Evolutionary conservation across 208 protist genomes (phyloP).

Genomic region (Leishmania martiniquensis): DNA sequence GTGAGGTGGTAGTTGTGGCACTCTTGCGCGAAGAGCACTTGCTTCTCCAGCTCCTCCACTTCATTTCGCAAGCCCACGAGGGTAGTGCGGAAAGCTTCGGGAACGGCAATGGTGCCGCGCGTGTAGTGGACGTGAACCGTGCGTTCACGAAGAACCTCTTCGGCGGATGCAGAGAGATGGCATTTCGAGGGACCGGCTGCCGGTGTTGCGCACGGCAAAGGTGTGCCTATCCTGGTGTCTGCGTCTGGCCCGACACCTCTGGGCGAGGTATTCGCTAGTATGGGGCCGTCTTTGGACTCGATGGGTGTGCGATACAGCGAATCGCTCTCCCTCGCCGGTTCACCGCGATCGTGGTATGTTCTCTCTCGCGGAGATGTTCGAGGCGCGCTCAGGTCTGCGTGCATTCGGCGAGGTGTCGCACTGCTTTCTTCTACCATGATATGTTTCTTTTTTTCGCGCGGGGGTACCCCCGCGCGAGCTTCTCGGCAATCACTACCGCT

Average conservation of each 20-base stretch:
- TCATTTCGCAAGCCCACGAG: conserved; percentile 42
- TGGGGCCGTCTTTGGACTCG: background rate
- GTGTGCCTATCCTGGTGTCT: background rate
- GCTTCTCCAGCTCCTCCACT: conserved; percentile 53
- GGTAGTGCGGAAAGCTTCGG: conserved; percentile 21
- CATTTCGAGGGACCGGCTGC: background rate
- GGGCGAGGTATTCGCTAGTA: background rate
- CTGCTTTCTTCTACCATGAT: background rate
- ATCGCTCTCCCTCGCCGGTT: background rate
- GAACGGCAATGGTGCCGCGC: conserved; percentile 36
- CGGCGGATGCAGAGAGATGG: background rate
- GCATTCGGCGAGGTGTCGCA: background rate
- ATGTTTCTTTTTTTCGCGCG: background rate
- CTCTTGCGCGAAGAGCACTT: conserved; percentile 44
- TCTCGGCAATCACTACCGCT: background rate
- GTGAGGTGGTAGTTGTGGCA: conserved; percentile 51
- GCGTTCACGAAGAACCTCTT: conserved; percentile 15
- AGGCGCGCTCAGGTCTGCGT: background rate
- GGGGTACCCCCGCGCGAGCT: background rate
- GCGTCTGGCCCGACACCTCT: background rate
- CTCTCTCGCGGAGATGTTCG: background rate
- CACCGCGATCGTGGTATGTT: background rate
- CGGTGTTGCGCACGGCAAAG: background rate
- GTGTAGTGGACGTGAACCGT: conserved; percentile 27
- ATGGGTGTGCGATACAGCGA: background rate